A percentile compares a stretch with the other conserved stretches of the same genome.
These are phyloP conservation scores for Cyclotella sp. DNA, from an alignment of 108 stramenopile genomes.

Conservation along the genomic window DNA sequence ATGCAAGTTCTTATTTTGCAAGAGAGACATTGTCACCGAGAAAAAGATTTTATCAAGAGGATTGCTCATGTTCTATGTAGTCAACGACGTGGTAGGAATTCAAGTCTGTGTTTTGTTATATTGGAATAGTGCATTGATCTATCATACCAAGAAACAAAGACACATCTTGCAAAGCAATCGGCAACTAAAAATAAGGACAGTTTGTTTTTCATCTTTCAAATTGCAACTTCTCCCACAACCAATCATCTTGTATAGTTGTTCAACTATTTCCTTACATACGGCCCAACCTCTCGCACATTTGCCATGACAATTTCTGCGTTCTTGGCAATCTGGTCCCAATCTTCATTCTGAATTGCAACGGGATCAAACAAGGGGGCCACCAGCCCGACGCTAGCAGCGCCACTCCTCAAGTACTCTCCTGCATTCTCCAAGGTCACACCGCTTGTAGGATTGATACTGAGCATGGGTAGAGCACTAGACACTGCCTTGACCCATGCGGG, in stretches of 20 bases:
- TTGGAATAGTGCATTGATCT: too few species aligned
- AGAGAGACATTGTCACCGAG: too few species aligned
- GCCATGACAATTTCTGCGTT: slow-evolving; percentile 86
- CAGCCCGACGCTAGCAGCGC: slow-evolving; percentile 83
- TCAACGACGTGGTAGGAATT: too few species aligned
- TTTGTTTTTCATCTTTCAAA: too few species aligned
- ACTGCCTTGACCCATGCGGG: slow-evolving; percentile 89
- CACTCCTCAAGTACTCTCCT: slow-evolving; percentile 73
- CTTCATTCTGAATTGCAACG: slow-evolving; percentile 68
- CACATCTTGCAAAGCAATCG: too few species aligned
- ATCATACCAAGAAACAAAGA: too few species aligned
- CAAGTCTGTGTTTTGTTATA: too few species aligned
- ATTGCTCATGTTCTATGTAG: too few species aligned
- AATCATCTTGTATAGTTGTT: neutral
- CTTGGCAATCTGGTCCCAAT: slow-evolving; percentile 83
- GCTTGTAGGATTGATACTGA: slow-evolving; percentile 84
- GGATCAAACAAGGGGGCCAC: slow-evolving; percentile 88
- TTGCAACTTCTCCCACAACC: too few species aligned
- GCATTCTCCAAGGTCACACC: slow-evolving; percentile 89
- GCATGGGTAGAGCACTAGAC: slow-evolving; percentile 74
- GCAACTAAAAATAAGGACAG: too few species aligned
- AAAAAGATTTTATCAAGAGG: too few species aligned
- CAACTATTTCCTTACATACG: slow-evolving; percentile 73
- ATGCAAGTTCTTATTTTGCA: too few species aligned
- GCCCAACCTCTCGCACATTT: slow-evolving; percentile 76